Percentiles rank a stretch among this genome's conserved stretches.
phyloP scores from a whole-genome alignment of 768 basidiomycete genomes.

The Xanthoconium purpureum region DNA sequence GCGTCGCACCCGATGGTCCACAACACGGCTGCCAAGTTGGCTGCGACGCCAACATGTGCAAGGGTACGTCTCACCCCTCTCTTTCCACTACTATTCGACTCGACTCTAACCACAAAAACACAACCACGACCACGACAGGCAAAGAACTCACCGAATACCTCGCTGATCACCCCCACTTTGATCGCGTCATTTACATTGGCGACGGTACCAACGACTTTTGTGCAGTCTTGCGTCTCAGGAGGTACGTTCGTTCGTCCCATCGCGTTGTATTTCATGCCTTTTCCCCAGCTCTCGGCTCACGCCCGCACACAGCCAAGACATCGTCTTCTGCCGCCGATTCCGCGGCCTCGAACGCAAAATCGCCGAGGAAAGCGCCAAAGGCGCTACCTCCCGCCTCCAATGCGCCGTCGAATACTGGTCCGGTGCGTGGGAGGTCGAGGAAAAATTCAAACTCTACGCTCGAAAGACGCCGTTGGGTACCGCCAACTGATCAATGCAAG shows the following conservation, averaged over 20 bases:
- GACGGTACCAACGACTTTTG: slow-evolving; percentile 97
- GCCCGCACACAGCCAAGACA: slow-evolving; percentile 60
- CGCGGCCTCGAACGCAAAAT: slow-evolving; percentile 82
- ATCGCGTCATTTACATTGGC: slow-evolving; percentile 85
- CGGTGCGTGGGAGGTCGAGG: slow-evolving; percentile 96
- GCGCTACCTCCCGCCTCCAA: slow-evolving; percentile 58
- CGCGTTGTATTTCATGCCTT: not conserved
- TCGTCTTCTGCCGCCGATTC: slow-evolving; percentile 73
- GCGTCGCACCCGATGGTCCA: slow-evolving; percentile 69
- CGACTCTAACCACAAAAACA: too few relatives aligned
- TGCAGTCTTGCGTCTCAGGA: slow-evolving; percentile 76
- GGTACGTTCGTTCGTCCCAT: slow-evolving; percentile 36
- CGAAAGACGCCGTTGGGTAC: not conserved
- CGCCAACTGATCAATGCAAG: not conserved
- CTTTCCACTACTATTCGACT: not conserved
- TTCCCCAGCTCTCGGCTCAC: not conserved
- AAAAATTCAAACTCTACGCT: slow-evolving; percentile 49
- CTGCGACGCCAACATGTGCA: slow-evolving; percentile 98
- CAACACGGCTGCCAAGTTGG: slow-evolving; percentile 86
- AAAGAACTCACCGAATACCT: slow-evolving; percentile 88
- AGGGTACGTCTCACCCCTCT: slow-evolving; percentile 49
- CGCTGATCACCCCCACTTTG: slow-evolving; percentile 47
- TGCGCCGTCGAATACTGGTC: slow-evolving; percentile 82
- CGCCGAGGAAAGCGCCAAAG: slow-evolving; percentile 48
- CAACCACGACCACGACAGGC: slow-evolving; percentile 43